These are phyloP conservation scores for Pyrenula aspistea DNA, from an alignment of 495 filamentous ascomycete species.

Conservation along the genomic window DNA sequence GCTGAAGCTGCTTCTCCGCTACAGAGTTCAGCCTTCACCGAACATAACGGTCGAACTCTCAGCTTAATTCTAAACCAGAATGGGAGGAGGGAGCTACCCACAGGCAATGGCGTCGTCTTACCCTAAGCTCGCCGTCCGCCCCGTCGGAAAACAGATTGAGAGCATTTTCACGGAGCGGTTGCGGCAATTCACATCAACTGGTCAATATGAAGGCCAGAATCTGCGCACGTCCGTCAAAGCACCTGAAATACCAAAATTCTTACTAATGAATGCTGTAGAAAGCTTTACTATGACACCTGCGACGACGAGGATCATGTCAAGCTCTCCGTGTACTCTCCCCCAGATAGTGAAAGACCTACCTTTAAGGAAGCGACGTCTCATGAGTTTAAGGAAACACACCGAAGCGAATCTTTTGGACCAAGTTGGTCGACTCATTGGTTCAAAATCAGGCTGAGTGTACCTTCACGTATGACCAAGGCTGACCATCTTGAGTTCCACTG, in stretches of 20 bases:
- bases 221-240: conserved; percentile 45
- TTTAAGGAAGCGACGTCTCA: conserved; percentile 81
- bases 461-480: conserved; percentile 54
- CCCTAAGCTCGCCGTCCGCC: conserved; percentile 44
- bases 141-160: conserved; percentile 74
- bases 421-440: conserved; percentile 99
- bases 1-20: no score
- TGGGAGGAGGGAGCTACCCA: not conserved
- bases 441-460: conserved; percentile 66
- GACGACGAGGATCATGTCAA: conserved; percentile 66
- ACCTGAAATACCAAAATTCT: not conserved
- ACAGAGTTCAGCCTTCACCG: no score
- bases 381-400: conserved; percentile 60
- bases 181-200: conserved; percentile 60
- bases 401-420: conserved; percentile 76
- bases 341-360: conserved; percentile 65
- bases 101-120: conserved; percentile 18
- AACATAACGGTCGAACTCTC: no score
- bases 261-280: conserved; percentile 26
- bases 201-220: conserved; percentile 72
- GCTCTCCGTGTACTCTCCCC: conserved; percentile 78
- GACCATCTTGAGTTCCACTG: conserved; percentile 85
- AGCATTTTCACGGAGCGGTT: conserved; percentile 81
- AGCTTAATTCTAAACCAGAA: not conserved
- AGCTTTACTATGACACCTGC: conserved; percentile 62